Evolutionary conservation across 148 eudicot species (phyloP), one percentile per base, ranked within the genome.

Genomic region (Polygonum maritimum): DNA sequence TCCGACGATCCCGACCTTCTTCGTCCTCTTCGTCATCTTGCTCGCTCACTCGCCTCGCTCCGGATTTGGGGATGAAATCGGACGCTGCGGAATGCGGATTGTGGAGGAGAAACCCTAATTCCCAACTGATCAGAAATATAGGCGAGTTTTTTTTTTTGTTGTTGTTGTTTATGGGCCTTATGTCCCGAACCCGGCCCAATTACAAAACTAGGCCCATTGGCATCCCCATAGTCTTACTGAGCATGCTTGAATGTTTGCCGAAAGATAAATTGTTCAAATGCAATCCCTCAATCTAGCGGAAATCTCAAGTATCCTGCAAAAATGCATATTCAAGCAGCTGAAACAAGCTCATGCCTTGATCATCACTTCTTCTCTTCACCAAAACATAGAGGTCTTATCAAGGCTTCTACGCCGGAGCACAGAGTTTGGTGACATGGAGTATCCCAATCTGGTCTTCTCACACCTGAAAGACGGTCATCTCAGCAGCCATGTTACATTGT

Each of bases 1-100:
- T 72, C 93, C 93, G n/a, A 89, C 93, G 69, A 89, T 89, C 3
- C 92, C 92, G 4, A 84, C 92, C 92, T 89, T 89, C 88, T 86
- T 89, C 48, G 93, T 89, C 82, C 93, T 89, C 88, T 89, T 89
- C 74, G 93, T 85, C 93, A 67, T 67, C 71, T 38, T 60, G 19
- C 63, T 11, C 63, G 33, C 63, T 57, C 35, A 21, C 63, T 57
- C 55, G 2, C n/a, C n/a, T 51, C 3, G 69, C 38, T 60, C 44
- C 45, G 45, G 71, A 7, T 62, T 62, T 41, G 44, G 10, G 45
- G 71, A 3, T 38, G 45, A 33, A 67, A 36, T 67, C 44, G 5
- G 71, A 67, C 5, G 71, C 44, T 36, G 71, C 71, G 45, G 71
- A 67, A 35, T 14, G 44, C 14, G 16, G 19, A 36, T 36, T 19